These are phyloP conservation scores for Rhizophora apiculata DNA, from an alignment of 345 rosid genomes.

Conservation along the genomic window DNA sequence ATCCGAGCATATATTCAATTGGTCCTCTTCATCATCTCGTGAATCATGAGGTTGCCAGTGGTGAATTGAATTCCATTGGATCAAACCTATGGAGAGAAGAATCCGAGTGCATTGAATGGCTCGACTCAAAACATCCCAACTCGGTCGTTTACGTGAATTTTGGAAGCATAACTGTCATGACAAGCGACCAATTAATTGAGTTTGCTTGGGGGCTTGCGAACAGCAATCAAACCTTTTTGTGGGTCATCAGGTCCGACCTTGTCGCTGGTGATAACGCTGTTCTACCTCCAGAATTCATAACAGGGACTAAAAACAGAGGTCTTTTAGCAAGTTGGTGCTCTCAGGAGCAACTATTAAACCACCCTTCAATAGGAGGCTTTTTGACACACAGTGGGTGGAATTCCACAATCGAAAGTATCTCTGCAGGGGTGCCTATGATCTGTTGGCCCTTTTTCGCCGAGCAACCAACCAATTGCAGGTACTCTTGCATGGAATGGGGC, in stretches of 20 bases:
- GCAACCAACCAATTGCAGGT: constrained; percentile 22
- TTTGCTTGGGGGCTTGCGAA: constrained; percentile 21
- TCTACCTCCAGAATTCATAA: neutral
- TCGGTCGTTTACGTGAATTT: constrained; percentile 18
- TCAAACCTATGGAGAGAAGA: constrained; percentile 19
- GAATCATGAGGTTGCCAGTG: neutral
- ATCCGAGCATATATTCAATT: constrained; percentile 11
- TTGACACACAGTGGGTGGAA: constrained; percentile 29
- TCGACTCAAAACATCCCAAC: constrained; percentile 7
- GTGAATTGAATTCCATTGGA: constrained; percentile 1
- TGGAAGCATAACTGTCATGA: constrained; percentile 18
- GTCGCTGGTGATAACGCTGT: constrained; percentile 3
- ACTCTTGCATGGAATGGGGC: constrained; percentile 11
- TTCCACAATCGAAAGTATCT: constrained; percentile 22
- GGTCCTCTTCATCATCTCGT: constrained; percentile 14
- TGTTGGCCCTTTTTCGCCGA: constrained; percentile 34
- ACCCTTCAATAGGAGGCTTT: constrained; percentile 14
- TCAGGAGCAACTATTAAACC: constrained; percentile 14
- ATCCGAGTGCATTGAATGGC: constrained; percentile 11
- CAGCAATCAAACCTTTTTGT: constrained; percentile 9
- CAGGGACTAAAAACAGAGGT: constrained; percentile 2
- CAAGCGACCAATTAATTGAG: constrained; percentile 6
- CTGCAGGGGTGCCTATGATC: constrained; percentile 15
- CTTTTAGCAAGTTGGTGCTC: constrained; percentile 17
- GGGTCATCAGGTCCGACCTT: constrained; percentile 19